These are phyloP conservation scores for Asterochloris sp. DNA, from an alignment of 139 green algal species.

Conservation along the genomic window DNA sequence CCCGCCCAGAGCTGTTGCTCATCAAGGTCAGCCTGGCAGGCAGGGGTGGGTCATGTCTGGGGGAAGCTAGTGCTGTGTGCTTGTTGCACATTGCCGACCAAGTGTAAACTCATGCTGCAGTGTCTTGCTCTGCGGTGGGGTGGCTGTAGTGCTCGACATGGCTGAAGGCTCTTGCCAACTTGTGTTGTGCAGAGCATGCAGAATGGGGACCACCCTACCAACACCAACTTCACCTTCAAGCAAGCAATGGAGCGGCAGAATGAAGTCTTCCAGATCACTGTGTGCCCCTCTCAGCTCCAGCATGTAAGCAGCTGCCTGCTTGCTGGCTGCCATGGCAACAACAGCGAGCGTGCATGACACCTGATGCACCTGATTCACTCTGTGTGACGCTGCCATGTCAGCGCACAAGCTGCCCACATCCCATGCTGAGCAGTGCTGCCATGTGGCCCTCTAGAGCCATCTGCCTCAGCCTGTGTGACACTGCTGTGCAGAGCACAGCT, in stretches of 20 bases:
- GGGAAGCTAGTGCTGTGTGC: too few relatives aligned
- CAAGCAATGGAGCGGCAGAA: slow-evolving; percentile 30
- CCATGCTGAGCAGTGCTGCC: background rate
- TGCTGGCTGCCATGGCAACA: too few relatives aligned
- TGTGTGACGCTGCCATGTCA: too few relatives aligned
- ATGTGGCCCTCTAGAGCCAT: too few relatives aligned
- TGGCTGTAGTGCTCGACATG: background rate
- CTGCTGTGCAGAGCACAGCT: too few relatives aligned
- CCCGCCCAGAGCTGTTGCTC: slow-evolving; percentile 37
- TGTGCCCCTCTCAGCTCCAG: slow-evolving; percentile 34
- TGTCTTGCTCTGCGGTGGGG: background rate
- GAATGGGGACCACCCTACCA: background rate
- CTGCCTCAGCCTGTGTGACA: too few relatives aligned
- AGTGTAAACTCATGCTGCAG: background rate
- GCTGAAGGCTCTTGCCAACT: background rate
- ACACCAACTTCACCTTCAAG: slow-evolving; percentile 33
- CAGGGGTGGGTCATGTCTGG: background rate
- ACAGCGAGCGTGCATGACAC: too few relatives aligned
- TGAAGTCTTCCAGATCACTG: slow-evolving; percentile 16
- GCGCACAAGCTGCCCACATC: too few relatives aligned
- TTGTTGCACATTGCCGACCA: background rate
- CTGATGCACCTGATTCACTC: too few relatives aligned
- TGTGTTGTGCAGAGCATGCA: background rate
- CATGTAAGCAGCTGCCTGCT: background rate
- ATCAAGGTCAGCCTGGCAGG: slow-evolving; percentile 6